Conservation (phyloP, 495 filamentous ascomycete species). For the Glutinoglossum americanum region DNA sequence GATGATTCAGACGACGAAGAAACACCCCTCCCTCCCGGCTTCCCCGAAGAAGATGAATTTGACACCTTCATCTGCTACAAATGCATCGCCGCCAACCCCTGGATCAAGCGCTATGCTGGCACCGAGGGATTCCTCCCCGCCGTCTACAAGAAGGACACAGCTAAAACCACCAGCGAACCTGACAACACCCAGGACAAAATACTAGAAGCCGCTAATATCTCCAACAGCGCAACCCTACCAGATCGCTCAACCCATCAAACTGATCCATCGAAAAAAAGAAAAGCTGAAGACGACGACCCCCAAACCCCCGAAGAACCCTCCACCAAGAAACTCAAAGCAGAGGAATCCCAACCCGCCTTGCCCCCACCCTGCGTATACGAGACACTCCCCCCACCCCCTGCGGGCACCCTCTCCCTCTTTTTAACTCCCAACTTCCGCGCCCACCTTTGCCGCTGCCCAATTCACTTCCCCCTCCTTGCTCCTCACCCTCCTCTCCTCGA, state of each 20-base stretch:
- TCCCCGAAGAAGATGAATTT: conserved; percentile 75
- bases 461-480: conserved; percentile 52
- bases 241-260: conserved; percentile 3
- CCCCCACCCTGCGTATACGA: conserved; percentile 5
- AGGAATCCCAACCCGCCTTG: conserved; percentile 4
- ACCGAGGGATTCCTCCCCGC: conserved; percentile 59
- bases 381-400: conserved; percentile 28
- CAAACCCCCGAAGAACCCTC: background rate
- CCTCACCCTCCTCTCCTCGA: conserved; percentile 63
- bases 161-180: background rate
- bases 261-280: conserved; percentile 46
- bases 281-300: conserved; percentile 33
- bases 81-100: conserved; percentile 71
- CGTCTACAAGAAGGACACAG: conserved; percentile 21
- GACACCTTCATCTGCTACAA: conserved; percentile 84
- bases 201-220: background rate
- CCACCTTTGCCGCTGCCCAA: conserved; percentile 52
- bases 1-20: conserved; percentile 24
- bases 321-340: conserved; percentile 15
- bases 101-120: conserved; percentile 83
- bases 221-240: background rate
- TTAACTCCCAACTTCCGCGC: conserved; percentile 53
- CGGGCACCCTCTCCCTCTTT: conserved; percentile 53
- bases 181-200: conserved; percentile 5
- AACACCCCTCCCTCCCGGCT: conserved; percentile 51